Base-by-base conservation (phyloP, 2,329 filamentous ascomycete genomes). In the Bisporella sp. region DNA sequence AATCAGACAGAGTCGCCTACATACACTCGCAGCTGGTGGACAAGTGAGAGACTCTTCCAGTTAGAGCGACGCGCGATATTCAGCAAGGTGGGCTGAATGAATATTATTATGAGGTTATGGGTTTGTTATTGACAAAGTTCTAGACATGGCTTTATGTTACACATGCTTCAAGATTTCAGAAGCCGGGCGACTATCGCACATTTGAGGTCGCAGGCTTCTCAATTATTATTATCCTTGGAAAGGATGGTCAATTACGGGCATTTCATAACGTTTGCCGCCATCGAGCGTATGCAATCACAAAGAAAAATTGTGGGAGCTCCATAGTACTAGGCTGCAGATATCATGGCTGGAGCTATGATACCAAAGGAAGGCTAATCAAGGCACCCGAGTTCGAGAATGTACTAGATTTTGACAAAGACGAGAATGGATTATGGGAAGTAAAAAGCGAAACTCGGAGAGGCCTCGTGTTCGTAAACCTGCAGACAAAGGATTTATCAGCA, bases 211-310 rank as follows among this genome's bases (percentile, higher is more conserved):
- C 58, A 13, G 58, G 59, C 4, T 60, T 62, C 45, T 61, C 60
- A 1, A 48, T 64, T 31, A 37, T 64, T 29, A 42, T 63, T 29
- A 64, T 62, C 31, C 49, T 62, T 7, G 62, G 61, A 4, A 64
- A 63, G 48, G 61, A 64, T 30, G 51, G 53, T 5, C 29, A 54
- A 31, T 39, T 64, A 7, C 50, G 60, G 31, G 54, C 57, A 11
- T 64, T 64, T 41, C 62, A 64, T 40, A 64, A 64, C 45, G 54
- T 64, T 4, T 64, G 62, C 39, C 54, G 62, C 6, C 62, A 64
- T 51, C 60, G 62, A 5, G 62, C 61, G 5, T 63, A 63, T 51
- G 55, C 57, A 11, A 54, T 64, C 6, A 59, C 60, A 1, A 60
- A 62, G 42, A 64, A 63, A 49, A 56, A 61, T 47, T 55, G 50